Evolutionary conservation across 2,329 filamentous ascomycete species (phyloP), one percentile per base, ranked within the genome.

Genomic region (Phaeosphaeriaceae sp.): DNA sequence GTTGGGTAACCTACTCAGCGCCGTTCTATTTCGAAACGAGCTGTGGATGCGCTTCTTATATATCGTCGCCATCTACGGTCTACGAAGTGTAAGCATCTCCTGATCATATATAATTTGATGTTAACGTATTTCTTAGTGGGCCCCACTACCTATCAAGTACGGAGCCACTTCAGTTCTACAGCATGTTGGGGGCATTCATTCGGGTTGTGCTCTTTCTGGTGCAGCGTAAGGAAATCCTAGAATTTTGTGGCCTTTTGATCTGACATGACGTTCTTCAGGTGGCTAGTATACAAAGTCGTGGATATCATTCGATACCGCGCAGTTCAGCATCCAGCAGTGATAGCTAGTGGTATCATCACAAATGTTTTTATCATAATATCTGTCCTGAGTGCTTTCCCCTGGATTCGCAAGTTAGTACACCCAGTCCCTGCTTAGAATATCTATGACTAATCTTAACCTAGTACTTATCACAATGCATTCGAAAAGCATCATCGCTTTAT

Each of bases 321-420:
- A 12, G 50, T 71, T 21, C 68, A 72, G 42, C 61, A 70, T 46
- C 54, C 46, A 17, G 66, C 66, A 26, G 64, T 72, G 2, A 64
- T 72, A 36, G 63, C 50, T 8, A 72, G 61, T 23, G 68, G 68
- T 3, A 64, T 72, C 8, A 49, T 71, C 41, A 72, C 68, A 6
- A 71, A 71, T 28, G 42, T 68, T 2, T 64, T 72, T 42, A 71
- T 72, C 36, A 65, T 71, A 18, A 62, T 72, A n/a, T 72, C 68
- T 7, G 64, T 71, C 23, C 40, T 70, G 17, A 71, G 67, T 28
- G 68, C 68, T 1, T 67, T 72, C 44, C 68, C 68, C 13, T 72
- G 67, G 67, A 64, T 72, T 36, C 67, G 68, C 46, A 71, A 72
- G 68, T 71, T 18, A 56, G 61, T 64, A 17, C 21, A 15, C 12